These are phyloP conservation scores for Nectriaceae sp. DNA, from an alignment of 2,329 filamentous ascomycete species.

Conservation along the genomic window DNA sequence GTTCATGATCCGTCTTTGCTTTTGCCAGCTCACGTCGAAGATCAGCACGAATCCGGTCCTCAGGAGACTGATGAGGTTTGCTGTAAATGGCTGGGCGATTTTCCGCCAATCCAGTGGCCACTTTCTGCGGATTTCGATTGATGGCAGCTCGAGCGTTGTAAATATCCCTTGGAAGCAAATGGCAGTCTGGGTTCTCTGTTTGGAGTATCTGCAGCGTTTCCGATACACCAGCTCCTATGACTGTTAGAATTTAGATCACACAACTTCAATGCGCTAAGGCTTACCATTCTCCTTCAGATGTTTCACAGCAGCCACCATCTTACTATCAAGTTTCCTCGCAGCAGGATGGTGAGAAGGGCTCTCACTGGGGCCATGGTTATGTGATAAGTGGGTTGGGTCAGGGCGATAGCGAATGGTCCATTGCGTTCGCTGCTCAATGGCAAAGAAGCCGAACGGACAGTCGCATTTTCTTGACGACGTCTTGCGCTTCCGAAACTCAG, in stretches of 20 bases:
- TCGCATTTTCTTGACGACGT: constrained; percentile 70
- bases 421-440: constrained; percentile 66
- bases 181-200: constrained; percentile 63
- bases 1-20: constrained; percentile 56
- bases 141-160: constrained; percentile 69
- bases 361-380: constrained; percentile 68
- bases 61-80: constrained; percentile 63
- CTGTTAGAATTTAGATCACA: constrained; percentile 30
- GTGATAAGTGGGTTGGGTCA: constrained; percentile 56
- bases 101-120: constrained; percentile 60
- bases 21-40: constrained; percentile 62
- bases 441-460: constrained; percentile 70
- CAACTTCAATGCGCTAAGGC: constrained; percentile 26
- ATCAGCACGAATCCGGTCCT: constrained; percentile 65
- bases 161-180: constrained; percentile 64
- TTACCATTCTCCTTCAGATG: constrained; percentile 66
- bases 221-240: constrained; percentile 61
- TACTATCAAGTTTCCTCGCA: constrained; percentile 65
- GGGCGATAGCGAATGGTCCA: constrained; percentile 68
- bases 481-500: constrained; percentile 65
- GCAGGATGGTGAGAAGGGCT: constrained; percentile 68
- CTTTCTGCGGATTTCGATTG: constrained; percentile 64
- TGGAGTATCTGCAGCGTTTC: constrained; percentile 69
- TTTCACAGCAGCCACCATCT: constrained; percentile 69
- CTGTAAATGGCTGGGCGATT: constrained; percentile 66